Conservation (phyloP, 1,284 basidiomycete genomes). For the Lignosus rhinocerotis region DNA sequence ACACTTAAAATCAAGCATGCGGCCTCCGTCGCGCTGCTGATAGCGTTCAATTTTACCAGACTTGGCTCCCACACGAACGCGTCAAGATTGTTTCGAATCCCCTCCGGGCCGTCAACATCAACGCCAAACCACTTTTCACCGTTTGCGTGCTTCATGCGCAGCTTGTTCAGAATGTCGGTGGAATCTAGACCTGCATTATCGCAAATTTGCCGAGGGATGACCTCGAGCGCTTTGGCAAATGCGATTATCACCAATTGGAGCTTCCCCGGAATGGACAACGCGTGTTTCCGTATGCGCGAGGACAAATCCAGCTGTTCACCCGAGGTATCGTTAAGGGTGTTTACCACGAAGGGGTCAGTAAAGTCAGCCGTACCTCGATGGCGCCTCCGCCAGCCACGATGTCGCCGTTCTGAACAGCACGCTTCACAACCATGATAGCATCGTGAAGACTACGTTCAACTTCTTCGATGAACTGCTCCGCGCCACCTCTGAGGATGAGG, state of each 20-base stretch:
- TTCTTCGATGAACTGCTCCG: conserved; percentile 99
- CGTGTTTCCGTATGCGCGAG: conserved; percentile 87
- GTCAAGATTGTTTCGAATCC: conserved; percentile 94
- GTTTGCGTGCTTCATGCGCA: conserved; percentile 94
- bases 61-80: conserved; percentile 99
- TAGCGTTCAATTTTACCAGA: conserved; percentile 93
- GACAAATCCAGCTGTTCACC: conserved; percentile 88
- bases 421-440: conserved; percentile 99
- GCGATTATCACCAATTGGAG: conserved; percentile 94
- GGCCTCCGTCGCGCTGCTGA: conserved; percentile 94
- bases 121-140: conserved; percentile 92
- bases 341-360: background rate
- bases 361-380: conserved; percentile 68
- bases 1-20: conserved; percentile 94
- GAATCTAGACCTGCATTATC: conserved; percentile 99
- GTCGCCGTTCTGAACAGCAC: conserved; percentile 93
- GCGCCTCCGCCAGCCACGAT: conserved; percentile 98
- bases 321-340: conserved; percentile 5
- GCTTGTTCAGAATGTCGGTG: conserved; percentile 95
- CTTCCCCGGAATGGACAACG: conserved; percentile 94
- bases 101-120: conserved; percentile 88
- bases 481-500: conserved; percentile 93
- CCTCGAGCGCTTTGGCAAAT: conserved; percentile 95
- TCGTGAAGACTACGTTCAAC: conserved; percentile 98
- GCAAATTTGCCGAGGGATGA: conserved; percentile 97